Evolutionary conservation across 2,329 filamentous ascomycete genomes (phyloP).

Genomic region (Verticillium zaregamsianum): DNA sequence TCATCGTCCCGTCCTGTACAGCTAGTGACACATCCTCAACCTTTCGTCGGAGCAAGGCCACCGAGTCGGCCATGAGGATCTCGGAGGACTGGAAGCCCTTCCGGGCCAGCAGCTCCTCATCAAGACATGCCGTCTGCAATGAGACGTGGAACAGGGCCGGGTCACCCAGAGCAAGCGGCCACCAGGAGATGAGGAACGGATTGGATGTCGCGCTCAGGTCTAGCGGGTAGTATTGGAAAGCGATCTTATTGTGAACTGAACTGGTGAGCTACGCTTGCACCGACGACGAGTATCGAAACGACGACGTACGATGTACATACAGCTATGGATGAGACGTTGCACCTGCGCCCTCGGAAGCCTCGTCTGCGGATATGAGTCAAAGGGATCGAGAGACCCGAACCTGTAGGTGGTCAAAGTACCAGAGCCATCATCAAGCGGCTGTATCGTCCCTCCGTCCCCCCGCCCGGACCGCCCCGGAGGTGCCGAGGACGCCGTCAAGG

Average conservation of each 20-base stretch:
- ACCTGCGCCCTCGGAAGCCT: conserved; percentile 45
- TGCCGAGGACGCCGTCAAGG: conserved; percentile 26
- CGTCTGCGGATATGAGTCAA: conserved; percentile 51
- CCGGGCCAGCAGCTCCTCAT: conserved; percentile 47
- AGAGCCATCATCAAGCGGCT: not conserved
- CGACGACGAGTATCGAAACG: not conserved
- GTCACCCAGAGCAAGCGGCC: conserved; percentile 52
- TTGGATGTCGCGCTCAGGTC: conserved; percentile 49
- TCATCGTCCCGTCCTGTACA: conserved; percentile 50
- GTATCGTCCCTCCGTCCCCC: not conserved
- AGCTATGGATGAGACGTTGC: conserved; percentile 52
- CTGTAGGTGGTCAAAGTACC: conserved; percentile 19
- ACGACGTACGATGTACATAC: conserved; percentile 30
- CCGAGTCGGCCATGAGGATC: conserved; percentile 53
- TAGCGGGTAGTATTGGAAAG: conserved; percentile 56
- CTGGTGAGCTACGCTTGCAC: conserved; percentile 6
- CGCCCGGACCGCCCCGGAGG: conserved; percentile 4
- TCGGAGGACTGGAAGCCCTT: conserved; percentile 51
- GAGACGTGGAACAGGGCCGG: conserved; percentile 56
- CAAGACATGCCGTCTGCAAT: conserved; percentile 53
- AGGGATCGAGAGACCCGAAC: conserved; percentile 43
- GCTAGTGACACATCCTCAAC: conserved; percentile 41
- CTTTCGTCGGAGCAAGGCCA: conserved; percentile 46
- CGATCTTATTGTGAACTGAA: conserved; percentile 51
- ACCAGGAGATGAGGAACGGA: conserved; percentile 56